These are phyloP conservation scores for Chalciporus piperatoides DNA, from an alignment of 1,284 basidiomycete genomes.

Conservation along the genomic window DNA sequence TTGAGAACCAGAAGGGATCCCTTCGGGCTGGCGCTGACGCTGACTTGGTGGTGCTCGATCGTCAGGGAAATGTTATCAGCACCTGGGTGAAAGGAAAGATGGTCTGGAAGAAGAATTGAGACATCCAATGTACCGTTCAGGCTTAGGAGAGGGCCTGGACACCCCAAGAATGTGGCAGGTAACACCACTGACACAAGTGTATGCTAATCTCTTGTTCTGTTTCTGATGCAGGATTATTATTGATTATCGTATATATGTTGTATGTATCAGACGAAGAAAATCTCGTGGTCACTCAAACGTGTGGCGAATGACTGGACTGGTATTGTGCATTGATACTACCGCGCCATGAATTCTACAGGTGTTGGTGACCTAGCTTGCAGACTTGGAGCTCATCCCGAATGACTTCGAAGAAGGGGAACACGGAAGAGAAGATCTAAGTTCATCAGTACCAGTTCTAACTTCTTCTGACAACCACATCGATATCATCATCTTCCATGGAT, in stretches of 20 bases:
- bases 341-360: no score
- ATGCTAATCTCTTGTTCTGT: background rate
- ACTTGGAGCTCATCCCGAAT: no score
- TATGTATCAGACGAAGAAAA: background rate
- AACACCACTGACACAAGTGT: background rate
- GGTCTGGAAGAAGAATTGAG: constrained; percentile 50
- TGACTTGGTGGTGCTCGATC: constrained; percentile 74
- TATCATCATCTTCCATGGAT: no score
- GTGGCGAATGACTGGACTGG: no score
- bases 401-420: no score
- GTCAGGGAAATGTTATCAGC: constrained; percentile 62
- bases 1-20: constrained; percentile 76
- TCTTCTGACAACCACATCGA: no score
- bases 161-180: background rate
- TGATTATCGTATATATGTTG: background rate
- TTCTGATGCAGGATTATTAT: background rate
- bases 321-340: no score
- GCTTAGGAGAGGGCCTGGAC: no score
- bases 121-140: constrained; percentile 1
- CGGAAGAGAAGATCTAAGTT: no score
- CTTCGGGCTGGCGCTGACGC: constrained; percentile 78
- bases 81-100: constrained; percentile 81
- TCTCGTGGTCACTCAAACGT: no score
- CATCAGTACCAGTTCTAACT: no score
- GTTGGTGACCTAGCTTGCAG: no score